phyloP scores from a whole-genome alignment of 371 early-diverging fungal genomes.

The Thermomucor indicae-seudaticae region DNA sequence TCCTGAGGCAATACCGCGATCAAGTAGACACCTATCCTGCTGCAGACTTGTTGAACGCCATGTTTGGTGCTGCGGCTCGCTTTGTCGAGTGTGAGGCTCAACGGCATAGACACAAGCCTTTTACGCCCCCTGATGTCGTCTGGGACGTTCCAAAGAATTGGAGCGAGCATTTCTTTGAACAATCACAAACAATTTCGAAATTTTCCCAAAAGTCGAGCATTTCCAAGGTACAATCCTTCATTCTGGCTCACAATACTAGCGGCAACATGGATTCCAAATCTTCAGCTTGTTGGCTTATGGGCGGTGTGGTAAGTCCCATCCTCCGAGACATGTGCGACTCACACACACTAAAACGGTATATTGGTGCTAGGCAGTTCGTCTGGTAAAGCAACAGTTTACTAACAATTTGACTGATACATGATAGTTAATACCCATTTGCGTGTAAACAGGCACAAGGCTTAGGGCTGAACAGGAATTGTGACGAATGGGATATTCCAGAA shows the following conservation, averaged over 20 bases:
- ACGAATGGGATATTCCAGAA: constrained; percentile 41
- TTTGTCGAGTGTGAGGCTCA: constrained; percentile 35
- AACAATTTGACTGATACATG: neutral
- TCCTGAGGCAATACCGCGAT: constrained; percentile 39
- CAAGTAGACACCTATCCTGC: constrained; percentile 38
- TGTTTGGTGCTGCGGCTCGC: constrained; percentile 48
- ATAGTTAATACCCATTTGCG: neutral
- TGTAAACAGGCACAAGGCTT: constrained; percentile 30
- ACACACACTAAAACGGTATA: neutral
- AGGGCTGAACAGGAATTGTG: constrained; percentile 37
- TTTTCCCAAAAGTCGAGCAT: constrained; percentile 22
- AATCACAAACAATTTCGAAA: constrained; percentile 20
- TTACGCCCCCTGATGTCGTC: constrained; percentile 19
- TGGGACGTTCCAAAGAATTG: constrained; percentile 41
- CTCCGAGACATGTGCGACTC: neutral
- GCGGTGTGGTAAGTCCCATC: constrained; percentile 20
- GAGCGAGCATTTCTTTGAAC: constrained; percentile 42
- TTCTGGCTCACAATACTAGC: constrained; percentile 37
- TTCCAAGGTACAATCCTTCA: constrained; percentile 38
- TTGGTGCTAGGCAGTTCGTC: constrained; percentile 16
- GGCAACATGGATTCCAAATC: constrained; percentile 40
- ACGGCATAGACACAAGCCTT: constrained; percentile 5
- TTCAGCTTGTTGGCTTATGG: constrained; percentile 39
- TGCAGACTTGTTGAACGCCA: constrained; percentile 39
- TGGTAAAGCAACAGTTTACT: constrained; percentile 12